Percentiles rank a stretch among this genome's conserved stretches.
Evolutionary conservation across 371 early-diverging fungal genomes (phyloP).

Genomic region (Mortierella sp.): DNA sequence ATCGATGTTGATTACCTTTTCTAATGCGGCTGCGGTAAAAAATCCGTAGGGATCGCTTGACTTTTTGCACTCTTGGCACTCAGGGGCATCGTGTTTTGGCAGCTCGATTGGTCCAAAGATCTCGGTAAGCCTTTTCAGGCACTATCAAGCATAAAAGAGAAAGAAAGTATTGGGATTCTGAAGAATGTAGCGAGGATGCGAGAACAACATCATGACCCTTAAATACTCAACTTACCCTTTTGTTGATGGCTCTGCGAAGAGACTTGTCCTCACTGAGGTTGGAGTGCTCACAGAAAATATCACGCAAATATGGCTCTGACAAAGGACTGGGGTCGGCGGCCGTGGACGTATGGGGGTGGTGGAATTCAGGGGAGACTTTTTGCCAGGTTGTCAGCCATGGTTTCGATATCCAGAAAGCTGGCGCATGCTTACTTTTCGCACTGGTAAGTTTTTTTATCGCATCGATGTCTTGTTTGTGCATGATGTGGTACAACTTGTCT

Average conservation of each 20-base stretch:
- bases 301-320: slow-evolving; percentile 17
- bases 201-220: not conserved
- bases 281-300: slow-evolving; percentile 45
- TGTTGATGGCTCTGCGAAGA: slow-evolving; percentile 31
- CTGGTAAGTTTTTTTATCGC: slow-evolving; percentile 26
- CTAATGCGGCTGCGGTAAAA: slow-evolving; percentile 22
- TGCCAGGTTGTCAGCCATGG: slow-evolving; percentile 51
- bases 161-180: not conserved
- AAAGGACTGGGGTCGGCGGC: slow-evolving; percentile 40
- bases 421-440: slow-evolving; percentile 17
- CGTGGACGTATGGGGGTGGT: slow-evolving; percentile 8
- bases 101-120: slow-evolving; percentile 30
- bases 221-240: slow-evolving; percentile 21
- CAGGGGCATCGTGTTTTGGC: slow-evolving; percentile 13
- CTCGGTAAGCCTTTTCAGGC: slow-evolving; percentile 17
- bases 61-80: slow-evolving; percentile 34
- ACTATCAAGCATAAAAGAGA: slow-evolving; percentile 1
- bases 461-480: slow-evolving; percentile 41
- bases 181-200: not conserved
- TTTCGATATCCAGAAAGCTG: slow-evolving; percentile 47
- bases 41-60: slow-evolving; percentile 11
- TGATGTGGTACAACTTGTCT: slow-evolving; percentile 47
- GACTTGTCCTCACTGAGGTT: slow-evolving; percentile 28
- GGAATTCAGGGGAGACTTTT: slow-evolving; percentile 40
- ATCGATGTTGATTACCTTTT: slow-evolving; percentile 31